These are phyloP conservation scores for Neurospora cerealis DNA, from an alignment of 495 filamentous ascomycete species.

Conservation along the genomic window DNA sequence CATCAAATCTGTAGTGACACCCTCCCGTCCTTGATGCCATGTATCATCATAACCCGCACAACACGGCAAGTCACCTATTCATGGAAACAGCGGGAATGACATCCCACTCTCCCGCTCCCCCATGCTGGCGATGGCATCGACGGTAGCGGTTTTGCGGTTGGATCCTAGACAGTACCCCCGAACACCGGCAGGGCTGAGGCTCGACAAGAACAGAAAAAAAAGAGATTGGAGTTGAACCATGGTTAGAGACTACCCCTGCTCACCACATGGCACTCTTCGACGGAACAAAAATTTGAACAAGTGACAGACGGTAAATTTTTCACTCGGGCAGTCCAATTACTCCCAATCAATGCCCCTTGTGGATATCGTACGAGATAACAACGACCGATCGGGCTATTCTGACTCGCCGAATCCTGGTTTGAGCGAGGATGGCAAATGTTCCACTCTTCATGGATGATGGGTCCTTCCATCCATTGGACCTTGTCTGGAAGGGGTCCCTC, in stretches of 20 bases:
- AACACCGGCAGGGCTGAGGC: not conserved
- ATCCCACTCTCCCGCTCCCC: not conserved
- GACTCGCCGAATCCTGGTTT: slow-evolving; percentile 5
- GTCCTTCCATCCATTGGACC: not conserved
- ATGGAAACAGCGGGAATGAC: not conserved
- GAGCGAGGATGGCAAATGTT: not conserved
- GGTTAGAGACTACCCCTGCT: not conserved
- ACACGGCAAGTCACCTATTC: not conserved
- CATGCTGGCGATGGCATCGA: not conserved
- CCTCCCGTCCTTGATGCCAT: not conserved
- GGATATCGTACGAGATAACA: slow-evolving; percentile 12
- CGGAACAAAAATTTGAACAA: not conserved
- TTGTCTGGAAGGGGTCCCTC: not conserved
- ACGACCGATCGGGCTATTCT: slow-evolving; percentile 1
- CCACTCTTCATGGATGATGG: not conserved
- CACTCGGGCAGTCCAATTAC: slow-evolving; percentile 2
- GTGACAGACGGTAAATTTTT: not conserved
- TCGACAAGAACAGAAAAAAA: not conserved
- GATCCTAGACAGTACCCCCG: not conserved
- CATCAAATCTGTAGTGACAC: not conserved
- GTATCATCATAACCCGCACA: not conserved
- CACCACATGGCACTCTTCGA: slow-evolving; percentile 9
- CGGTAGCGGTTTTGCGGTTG: not conserved
- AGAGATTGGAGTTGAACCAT: not conserved
- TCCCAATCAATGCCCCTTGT: not conserved